These are phyloP conservation scores for Trichomonascus vanleenenianus DNA, from an alignment of 805 yeast species.

Conservation along the genomic window DNA sequence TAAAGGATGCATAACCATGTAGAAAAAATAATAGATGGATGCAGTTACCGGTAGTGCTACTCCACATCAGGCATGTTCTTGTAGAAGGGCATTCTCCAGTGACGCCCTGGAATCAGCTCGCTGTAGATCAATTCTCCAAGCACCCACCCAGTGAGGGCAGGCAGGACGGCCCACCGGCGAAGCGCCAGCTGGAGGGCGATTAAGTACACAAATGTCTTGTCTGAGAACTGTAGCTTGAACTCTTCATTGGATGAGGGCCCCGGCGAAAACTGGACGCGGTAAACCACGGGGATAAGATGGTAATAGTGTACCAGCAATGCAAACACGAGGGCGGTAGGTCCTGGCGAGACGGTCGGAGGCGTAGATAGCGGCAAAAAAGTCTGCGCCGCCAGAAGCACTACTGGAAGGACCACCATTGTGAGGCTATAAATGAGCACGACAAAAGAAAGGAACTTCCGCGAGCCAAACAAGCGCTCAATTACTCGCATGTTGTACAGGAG, in stretches of 20 bases:
- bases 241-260: constrained; percentile 9
- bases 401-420: constrained; percentile 18
- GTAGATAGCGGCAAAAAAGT: constrained; percentile 12
- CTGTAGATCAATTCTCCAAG: constrained; percentile 30
- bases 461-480: constrained; percentile 33
- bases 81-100: constrained; percentile 32
- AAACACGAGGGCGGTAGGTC: constrained; percentile 31
- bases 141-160: constrained; percentile 31
- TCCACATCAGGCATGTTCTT: too few species aligned
- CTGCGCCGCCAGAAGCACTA: constrained; percentile 11
- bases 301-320: constrained; percentile 32
- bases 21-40: too few species aligned
- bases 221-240: constrained; percentile 22
- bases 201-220: constrained; percentile 30
- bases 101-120: constrained; percentile 33
- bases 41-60: too few species aligned
- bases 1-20: too few species aligned
- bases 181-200: constrained; percentile 29
- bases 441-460: constrained; percentile 29
- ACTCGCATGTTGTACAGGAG: constrained; percentile 33
- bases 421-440: constrained; percentile 18
- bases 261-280: constrained; percentile 29
- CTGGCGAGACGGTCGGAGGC: constrained; percentile 22
- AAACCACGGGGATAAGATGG: constrained; percentile 33
- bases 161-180: constrained; percentile 24